Percentiles rank a stretch among this genome's conserved stretches.
Evolutionary conservation across 2,329 filamentous ascomycete species (phyloP).

Genomic region (Ilyonectria sp.): DNA sequence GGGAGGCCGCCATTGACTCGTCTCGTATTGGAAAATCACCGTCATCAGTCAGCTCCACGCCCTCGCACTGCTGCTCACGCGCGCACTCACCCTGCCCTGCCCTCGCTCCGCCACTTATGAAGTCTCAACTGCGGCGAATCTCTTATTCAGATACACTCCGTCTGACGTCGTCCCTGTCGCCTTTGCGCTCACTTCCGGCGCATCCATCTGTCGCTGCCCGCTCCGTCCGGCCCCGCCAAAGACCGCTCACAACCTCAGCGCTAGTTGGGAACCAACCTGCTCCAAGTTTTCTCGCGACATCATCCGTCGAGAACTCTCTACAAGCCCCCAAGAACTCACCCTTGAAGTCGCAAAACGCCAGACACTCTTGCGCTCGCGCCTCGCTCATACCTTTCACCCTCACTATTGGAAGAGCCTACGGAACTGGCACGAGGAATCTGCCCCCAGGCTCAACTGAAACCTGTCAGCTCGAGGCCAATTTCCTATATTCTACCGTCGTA

Average conservation of each 20-base stretch:
- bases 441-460: slow-evolving; percentile 15
- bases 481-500: slow-evolving; percentile 35
- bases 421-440: slow-evolving; percentile 18
- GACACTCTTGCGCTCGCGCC: neutral
- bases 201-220: slow-evolving; percentile 35
- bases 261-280: slow-evolving; percentile 10
- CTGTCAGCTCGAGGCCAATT: slow-evolving; percentile 37
- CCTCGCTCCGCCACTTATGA: slow-evolving; percentile 41
- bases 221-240: slow-evolving; percentile 31
- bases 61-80: slow-evolving; percentile 38
- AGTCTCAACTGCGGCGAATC: slow-evolving; percentile 37
- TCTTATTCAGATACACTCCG: slow-evolving; percentile 33
- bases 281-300: slow-evolving; percentile 9
- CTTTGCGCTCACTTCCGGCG: slow-evolving; percentile 30
- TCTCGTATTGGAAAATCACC: slow-evolving; percentile 43
- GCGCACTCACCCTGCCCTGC: slow-evolving; percentile 31
- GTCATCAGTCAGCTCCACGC: slow-evolving; percentile 36
- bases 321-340: slow-evolving; percentile 3
- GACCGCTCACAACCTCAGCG: slow-evolving; percentile 29
- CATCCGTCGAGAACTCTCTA: slow-evolving; percentile 25
- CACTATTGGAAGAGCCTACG: slow-evolving; percentile 22
- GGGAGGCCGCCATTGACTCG: slow-evolving; percentile 30
- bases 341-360: slow-evolving; percentile 4
- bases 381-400: slow-evolving; percentile 5
- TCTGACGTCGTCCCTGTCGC: slow-evolving; percentile 21